These are phyloP conservation scores for Nakazawaea ambrosiae DNA, from an alignment of 805 yeast genomes.

Conservation along the genomic window DNA sequence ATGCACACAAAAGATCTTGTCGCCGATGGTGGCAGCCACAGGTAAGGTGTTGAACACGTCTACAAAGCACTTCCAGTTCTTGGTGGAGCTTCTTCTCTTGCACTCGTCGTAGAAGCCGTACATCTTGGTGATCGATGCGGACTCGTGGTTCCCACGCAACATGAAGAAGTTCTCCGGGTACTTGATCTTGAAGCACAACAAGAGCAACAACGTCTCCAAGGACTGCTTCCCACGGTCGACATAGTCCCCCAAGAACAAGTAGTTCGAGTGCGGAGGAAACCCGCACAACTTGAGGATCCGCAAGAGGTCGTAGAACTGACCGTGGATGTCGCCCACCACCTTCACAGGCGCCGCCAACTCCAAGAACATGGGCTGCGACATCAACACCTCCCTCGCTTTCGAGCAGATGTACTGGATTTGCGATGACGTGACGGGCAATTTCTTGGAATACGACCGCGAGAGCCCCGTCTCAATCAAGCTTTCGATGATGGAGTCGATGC, in stretches of 20 bases:
- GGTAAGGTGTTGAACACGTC: constrained; percentile 56
- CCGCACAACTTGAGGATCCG: constrained; percentile 54
- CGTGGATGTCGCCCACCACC: constrained; percentile 81
- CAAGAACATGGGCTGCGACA: constrained; percentile 58
- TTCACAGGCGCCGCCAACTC: constrained; percentile 73
- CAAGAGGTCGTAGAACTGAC: constrained; percentile 47
- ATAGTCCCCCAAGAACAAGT: constrained; percentile 51
- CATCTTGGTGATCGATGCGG: constrained; percentile 51
- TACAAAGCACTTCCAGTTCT: constrained; percentile 44
- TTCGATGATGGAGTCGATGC: constrained; percentile 59
- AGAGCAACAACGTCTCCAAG: constrained; percentile 44
- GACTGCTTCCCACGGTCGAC: constrained; percentile 56
- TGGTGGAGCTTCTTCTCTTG: constrained; percentile 40
- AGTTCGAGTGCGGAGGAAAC: constrained; percentile 50
- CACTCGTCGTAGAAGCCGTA: constrained; percentile 59
- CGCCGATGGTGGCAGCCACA: constrained; percentile 55
- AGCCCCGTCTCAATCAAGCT: constrained; percentile 48
- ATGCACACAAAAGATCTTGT: constrained; percentile 52
- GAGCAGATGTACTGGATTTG: constrained; percentile 55
- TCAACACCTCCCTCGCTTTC: constrained; percentile 50
- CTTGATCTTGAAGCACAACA: constrained; percentile 47
- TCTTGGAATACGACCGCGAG: constrained; percentile 32
- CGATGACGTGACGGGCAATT: constrained; percentile 41
- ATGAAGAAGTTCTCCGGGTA: constrained; percentile 56
- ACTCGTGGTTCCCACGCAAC: constrained; percentile 54